Evolutionary conservation across 2,329 filamentous ascomycete genomes (phyloP).

Genomic region (Trichoderma simmonsii): DNA sequence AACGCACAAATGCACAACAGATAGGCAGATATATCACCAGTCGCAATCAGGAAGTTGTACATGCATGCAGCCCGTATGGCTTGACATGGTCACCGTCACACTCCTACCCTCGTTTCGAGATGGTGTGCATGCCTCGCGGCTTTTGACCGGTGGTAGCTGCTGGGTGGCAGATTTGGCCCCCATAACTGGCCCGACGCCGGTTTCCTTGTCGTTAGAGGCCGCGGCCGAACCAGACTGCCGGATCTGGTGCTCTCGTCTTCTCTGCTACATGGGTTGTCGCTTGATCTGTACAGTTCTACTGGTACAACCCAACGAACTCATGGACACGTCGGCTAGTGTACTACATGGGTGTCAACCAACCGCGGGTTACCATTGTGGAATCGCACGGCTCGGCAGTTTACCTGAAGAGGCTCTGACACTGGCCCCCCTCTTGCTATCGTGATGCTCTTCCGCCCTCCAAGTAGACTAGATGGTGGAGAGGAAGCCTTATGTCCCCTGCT

Average conservation of each 20-base stretch:
- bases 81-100: not conserved
- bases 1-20: not conserved
- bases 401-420: not conserved
- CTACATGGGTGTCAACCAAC: not conserved
- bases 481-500: not conserved
- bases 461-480: slow-evolving; percentile 3
- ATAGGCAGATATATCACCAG: not conserved
- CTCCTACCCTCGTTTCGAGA: not conserved
- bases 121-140: not conserved
- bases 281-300: not conserved
- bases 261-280: not conserved
- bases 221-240: slow-evolving; percentile 19
- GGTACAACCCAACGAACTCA: not conserved
- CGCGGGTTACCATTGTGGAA: not conserved
- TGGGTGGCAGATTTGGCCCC: slow-evolving; percentile 2
- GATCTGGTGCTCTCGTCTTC: slow-evolving; percentile 14
- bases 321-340: not conserved
- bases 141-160: not conserved
- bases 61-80: not conserved
- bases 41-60: not conserved
- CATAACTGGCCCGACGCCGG: not conserved
- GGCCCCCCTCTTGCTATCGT: not conserved
- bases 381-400: not conserved
- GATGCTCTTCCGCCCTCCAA: not conserved
- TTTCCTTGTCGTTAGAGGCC: not conserved